These are phyloP conservation scores for Pestalotiopsis sp. DNA, from an alignment of 2,329 filamentous ascomycete species.

Conservation along the genomic window DNA sequence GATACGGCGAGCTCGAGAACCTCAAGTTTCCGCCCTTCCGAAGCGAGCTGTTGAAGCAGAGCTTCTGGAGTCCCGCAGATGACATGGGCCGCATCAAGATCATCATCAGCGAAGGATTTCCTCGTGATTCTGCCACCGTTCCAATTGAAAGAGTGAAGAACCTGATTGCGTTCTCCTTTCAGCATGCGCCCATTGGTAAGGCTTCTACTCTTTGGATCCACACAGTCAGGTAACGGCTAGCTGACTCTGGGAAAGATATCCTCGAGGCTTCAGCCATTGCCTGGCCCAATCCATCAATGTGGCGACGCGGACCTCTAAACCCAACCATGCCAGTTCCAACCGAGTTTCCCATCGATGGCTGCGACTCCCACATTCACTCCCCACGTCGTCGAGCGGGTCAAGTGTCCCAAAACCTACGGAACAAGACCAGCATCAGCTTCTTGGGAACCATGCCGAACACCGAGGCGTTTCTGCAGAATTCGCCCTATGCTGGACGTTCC, in stretches of 20 bases:
- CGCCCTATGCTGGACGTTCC: constrained; percentile 26
- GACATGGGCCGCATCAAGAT: constrained; percentile 75
- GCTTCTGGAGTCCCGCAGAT: constrained; percentile 72
- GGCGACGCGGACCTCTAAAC: constrained; percentile 51
- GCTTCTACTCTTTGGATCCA: constrained; percentile 9
- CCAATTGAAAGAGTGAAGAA: constrained; percentile 72
- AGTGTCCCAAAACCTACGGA: constrained; percentile 16
- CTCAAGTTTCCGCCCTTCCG: constrained; percentile 76
- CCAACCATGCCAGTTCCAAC: constrained; percentile 42
- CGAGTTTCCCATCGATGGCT: constrained; percentile 43
- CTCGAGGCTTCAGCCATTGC: constrained; percentile 75
- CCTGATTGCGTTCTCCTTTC: constrained; percentile 78
- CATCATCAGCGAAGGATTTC: constrained; percentile 73
- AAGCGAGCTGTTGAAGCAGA: constrained; percentile 67
- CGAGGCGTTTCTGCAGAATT: constrained; percentile 27
- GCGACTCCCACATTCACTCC: constrained; percentile 65
- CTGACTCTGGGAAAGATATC: constrained; percentile 53
- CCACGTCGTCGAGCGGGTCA: constrained; percentile 44
- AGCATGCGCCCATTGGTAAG: constrained; percentile 78
- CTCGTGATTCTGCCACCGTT: constrained; percentile 49
- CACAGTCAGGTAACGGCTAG: neutral
- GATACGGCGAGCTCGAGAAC: constrained; percentile 58
- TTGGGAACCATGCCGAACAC: constrained; percentile 29
- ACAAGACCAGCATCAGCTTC: constrained; percentile 13
- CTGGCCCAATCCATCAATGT: constrained; percentile 77